Conservation (phyloP, 164 flowering plant genomes). For the Brasenia schreberi region DNA sequence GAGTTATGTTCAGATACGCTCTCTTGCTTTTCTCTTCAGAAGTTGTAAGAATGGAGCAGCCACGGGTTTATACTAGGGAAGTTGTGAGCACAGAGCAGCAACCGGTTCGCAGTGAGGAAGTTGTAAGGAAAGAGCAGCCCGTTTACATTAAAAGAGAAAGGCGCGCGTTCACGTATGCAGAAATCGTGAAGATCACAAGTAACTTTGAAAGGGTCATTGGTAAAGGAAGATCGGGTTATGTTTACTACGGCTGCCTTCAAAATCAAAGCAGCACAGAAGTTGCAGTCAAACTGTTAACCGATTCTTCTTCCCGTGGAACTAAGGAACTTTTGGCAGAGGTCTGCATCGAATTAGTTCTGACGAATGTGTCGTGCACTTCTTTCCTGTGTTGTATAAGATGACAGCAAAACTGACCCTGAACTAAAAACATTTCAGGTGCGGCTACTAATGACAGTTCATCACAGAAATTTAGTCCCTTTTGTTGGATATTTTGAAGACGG, state of each 20-base stretch:
- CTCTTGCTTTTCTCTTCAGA: no score
- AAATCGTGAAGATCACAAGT: slow-evolving; percentile 24
- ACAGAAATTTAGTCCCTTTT: slow-evolving; percentile 30
- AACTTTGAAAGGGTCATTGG: slow-evolving; percentile 26
- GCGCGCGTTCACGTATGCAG: slow-evolving; percentile 17
- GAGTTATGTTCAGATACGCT: no score
- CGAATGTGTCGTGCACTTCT: neutral
- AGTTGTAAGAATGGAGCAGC: no score
- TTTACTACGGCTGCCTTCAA: slow-evolving; percentile 24
- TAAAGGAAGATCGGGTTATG: slow-evolving; percentile 37
- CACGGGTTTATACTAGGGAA: no score
- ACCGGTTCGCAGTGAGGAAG: no score
- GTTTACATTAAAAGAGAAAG: slow-evolving; percentile 2
- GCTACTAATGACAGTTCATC: slow-evolving; percentile 32
- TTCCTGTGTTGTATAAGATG: neutral
- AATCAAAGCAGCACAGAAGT: slow-evolving; percentile 16
- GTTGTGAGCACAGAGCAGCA: no score
- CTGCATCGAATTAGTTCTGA: neutral
- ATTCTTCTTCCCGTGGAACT: slow-evolving; percentile 21
- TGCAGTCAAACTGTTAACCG: slow-evolving; percentile 40
- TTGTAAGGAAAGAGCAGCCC: no score
- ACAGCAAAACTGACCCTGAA: neutral
- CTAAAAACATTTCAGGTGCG: slow-evolving; percentile 18
- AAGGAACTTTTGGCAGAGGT: slow-evolving; percentile 34
- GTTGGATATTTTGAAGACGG: slow-evolving; percentile 37